Evolutionary conservation across 306 rosid species (phyloP).

Genomic region (Vachellia pachyceras): DNA sequence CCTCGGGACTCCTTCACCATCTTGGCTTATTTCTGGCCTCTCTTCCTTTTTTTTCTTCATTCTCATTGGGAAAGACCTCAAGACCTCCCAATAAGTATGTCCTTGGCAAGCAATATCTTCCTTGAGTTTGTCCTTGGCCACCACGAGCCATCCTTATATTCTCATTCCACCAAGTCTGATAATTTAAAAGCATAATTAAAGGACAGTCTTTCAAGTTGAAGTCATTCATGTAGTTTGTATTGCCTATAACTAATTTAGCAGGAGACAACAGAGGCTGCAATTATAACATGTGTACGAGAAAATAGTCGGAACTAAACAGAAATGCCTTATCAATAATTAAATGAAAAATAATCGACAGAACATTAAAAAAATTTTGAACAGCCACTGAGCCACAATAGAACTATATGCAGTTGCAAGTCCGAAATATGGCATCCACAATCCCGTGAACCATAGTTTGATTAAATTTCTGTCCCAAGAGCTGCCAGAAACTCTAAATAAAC

Average conservation of each 20-base stretch:
- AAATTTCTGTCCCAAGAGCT: background rate
- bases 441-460: background rate
- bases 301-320: background rate
- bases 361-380: background rate
- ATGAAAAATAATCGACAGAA: background rate
- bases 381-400: background rate
- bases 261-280: background rate
- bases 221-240: background rate
- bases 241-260: background rate
- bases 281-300: background rate
- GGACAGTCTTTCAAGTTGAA: background rate
- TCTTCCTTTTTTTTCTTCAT: background rate
- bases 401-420: no score
- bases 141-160: background rate
- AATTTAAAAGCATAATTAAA: background rate
- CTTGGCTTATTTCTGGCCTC: background rate
- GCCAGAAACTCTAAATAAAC: background rate
- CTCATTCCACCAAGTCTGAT: background rate
- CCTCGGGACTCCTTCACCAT: background rate
- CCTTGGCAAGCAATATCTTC: background rate
- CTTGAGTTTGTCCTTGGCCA: background rate
- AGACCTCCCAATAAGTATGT: background rate
- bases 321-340: background rate
- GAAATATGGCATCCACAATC: conserved; percentile 27
- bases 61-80: background rate